Conservation (phyloP, 1,284 basidiomycete species). For the Microbotryum silenes-acaulis region DNA sequence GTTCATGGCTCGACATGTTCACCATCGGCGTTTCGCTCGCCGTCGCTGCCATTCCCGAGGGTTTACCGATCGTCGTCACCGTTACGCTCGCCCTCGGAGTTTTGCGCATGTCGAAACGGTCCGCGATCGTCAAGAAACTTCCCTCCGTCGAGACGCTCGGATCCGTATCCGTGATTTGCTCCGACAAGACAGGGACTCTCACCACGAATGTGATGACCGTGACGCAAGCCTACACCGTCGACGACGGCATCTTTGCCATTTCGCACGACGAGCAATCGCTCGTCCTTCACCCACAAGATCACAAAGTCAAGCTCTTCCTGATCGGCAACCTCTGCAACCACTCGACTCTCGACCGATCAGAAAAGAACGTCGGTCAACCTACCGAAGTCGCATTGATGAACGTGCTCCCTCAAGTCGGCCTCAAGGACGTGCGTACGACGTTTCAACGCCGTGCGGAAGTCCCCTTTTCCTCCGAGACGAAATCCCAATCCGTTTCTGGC, state of each 20-base stretch:
- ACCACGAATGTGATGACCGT: conserved; percentile 96
- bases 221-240: conserved; percentile 75
- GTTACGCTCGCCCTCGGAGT: conserved; percentile 94
- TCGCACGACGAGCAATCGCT: conserved; percentile 33
- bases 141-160: conserved; percentile 92
- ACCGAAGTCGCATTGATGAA: conserved; percentile 91
- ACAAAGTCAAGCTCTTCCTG: conserved; percentile 52
- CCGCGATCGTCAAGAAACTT: conserved; percentile 93
- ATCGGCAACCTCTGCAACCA: conserved; percentile 51
- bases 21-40: conserved; percentile 96
- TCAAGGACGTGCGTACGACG: conserved; percentile 60
- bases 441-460: conserved; percentile 58
- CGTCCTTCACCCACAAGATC: conserved; percentile 21
- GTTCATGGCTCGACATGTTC: conserved; percentile 97
- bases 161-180: conserved; percentile 90
- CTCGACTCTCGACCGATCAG: conserved; percentile 59
- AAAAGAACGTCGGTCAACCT: conserved; percentile 73
- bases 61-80: conserved; percentile 91
- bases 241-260: conserved; percentile 62
- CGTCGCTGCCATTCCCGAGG: conserved; percentile 95
- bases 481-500: conserved; percentile 85
- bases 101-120: conserved; percentile 83
- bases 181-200: conserved; percentile 96
- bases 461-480: conserved; percentile 86
- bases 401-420: conserved; percentile 61